phyloP scores from a whole-genome alignment of 2,329 filamentous ascomycete genomes.

The Diaporthe destruens region DNA sequence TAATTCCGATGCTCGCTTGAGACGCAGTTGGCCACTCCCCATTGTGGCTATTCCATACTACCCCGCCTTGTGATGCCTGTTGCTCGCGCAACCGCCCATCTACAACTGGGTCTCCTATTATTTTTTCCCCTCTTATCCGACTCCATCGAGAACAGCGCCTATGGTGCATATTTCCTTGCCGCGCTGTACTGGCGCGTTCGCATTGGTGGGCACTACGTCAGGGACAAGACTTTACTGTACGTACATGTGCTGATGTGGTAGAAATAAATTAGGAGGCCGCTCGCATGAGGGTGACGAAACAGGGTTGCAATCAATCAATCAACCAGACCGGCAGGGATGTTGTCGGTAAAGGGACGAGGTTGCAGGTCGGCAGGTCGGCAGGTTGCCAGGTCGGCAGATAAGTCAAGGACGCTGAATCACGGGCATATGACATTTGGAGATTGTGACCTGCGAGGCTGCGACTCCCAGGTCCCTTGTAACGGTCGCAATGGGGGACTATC shows the following conservation, averaged over 20 bases:
- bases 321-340: conserved; percentile 15
- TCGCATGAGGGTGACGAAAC: conserved; percentile 32
- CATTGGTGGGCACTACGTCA: conserved; percentile 23
- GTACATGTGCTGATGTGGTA: too few relatives aligned
- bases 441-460: conserved; percentile 5
- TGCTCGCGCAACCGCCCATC: conserved; percentile 32
- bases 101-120: not conserved
- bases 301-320: conserved; percentile 25
- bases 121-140: not conserved
- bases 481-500: not conserved
- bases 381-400: conserved; percentile 9
- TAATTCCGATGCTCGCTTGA: conserved; percentile 20
- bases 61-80: conserved; percentile 15
- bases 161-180: not conserved
- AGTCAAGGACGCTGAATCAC: conserved; percentile 13
- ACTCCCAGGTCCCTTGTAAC: not conserved
- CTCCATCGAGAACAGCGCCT: conserved; percentile 24
- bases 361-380: conserved; percentile 13
- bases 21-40: conserved; percentile 28
- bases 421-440: not conserved
- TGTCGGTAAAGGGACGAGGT: conserved; percentile 4
- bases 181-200: not conserved
- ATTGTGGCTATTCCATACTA: not conserved
- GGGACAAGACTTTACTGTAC: conserved; percentile 10
- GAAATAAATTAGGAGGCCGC: conserved; percentile 26